Percentiles rank a stretch among this genome's conserved stretches.
These are phyloP conservation scores for Hyphopichia buzzinii DNA, from an alignment of 1,139 yeast genomes.

Conservation along the genomic window DNA sequence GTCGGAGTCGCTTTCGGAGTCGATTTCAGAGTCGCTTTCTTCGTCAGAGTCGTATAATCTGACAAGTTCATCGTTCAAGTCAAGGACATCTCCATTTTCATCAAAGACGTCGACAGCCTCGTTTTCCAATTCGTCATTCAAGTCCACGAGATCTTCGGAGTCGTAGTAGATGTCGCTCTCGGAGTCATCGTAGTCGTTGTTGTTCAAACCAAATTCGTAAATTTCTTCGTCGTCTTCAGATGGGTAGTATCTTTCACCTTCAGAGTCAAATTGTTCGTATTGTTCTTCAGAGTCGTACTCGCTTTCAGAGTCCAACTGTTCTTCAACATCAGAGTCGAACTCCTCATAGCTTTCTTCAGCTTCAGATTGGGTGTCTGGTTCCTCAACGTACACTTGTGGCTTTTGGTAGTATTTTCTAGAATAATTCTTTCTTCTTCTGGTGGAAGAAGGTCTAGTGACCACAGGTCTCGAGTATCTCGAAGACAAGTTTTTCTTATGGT, in stretches of 20 bases:
- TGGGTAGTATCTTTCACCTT: no score
- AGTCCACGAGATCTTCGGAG: conserved; percentile 22
- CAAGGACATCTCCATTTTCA: conserved; percentile 33
- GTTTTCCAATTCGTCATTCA: conserved; percentile 38
- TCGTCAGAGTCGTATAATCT: conserved; percentile 33
- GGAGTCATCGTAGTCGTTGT: conserved; percentile 15
- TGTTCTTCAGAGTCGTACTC: conserved; percentile 13
- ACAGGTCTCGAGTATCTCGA: conserved; percentile 5
- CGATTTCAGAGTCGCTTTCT: conserved; percentile 7
- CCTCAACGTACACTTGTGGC: conserved; percentile 43
- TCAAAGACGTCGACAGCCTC: conserved; percentile 35
- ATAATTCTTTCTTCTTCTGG: conserved; percentile 18
- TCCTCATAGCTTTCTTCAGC: conserved; percentile 15
- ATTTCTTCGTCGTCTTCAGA: conserved; percentile 17
- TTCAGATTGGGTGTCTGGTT: conserved; percentile 34
- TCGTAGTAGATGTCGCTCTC: conserved; percentile 11
- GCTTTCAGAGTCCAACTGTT: no score
- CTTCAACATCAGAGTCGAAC: conserved; percentile 8
- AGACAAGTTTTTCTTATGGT: neutral
- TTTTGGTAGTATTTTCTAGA: conserved; percentile 32
- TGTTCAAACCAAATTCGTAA: conserved; percentile 24
- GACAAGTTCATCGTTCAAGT: conserved; percentile 41
- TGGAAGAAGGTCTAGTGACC: conserved; percentile 18
- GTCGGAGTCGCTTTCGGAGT: conserved; percentile 13
- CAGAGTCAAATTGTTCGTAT: conserved; percentile 15